Evolutionary conservation across 805 yeast species (phyloP).

Genomic region (Saturnispora saitoi): DNA sequence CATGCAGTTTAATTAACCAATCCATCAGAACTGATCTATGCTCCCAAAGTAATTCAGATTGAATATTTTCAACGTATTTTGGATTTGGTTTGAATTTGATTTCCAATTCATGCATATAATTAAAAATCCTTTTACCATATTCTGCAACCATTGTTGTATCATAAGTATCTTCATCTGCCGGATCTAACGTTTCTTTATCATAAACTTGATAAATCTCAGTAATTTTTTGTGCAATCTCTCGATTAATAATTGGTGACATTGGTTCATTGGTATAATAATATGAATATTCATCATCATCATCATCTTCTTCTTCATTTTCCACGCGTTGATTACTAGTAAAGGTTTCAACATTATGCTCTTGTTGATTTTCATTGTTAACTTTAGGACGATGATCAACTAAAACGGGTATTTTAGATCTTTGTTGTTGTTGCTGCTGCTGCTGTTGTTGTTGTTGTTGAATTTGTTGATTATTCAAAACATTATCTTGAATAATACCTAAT

Average conservation of each 20-base stretch:
- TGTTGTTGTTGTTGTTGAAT: constrained; percentile 6
- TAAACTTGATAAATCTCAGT: constrained; percentile 42
- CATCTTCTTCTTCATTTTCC: constrained; percentile 7
- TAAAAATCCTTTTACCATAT: constrained; percentile 80
- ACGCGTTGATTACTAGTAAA: not conserved
- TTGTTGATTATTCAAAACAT: constrained; percentile 17
- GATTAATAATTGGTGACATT: constrained; percentile 49
- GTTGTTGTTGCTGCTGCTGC: constrained; percentile 1
- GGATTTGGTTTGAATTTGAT: constrained; percentile 59
- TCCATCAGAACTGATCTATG: constrained; percentile 79
- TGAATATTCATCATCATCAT: constrained; percentile 20
- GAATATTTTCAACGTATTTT: constrained; percentile 64
- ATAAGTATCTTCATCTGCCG: constrained; percentile 72
- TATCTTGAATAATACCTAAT: constrained; percentile 24
- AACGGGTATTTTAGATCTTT: constrained; percentile 15
- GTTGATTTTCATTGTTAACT: not conserved
- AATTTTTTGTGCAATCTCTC: constrained; percentile 41
- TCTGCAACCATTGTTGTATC: constrained; percentile 91
- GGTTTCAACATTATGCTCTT: not conserved
- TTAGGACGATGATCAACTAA: constrained; percentile 10
- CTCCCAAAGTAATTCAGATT: constrained; percentile 65
- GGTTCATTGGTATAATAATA: constrained; percentile 32
- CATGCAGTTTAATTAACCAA: constrained; percentile 86
- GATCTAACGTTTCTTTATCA: constrained; percentile 48
- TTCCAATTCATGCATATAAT: constrained; percentile 67